phyloP scores from a whole-genome alignment of 768 basidiomycete genomes.

The Clitopilus hobsonii region DNA sequence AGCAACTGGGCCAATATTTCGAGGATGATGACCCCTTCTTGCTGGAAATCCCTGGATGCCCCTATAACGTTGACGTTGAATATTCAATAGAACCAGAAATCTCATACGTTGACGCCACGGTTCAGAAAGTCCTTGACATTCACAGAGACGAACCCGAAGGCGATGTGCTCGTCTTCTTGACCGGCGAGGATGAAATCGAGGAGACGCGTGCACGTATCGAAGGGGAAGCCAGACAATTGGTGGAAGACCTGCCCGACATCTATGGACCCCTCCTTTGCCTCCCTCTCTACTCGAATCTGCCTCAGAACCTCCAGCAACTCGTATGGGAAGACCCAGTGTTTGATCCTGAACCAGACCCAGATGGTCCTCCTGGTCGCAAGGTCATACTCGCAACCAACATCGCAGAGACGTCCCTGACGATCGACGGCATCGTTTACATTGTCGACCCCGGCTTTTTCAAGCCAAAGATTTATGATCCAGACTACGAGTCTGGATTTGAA shows the following conservation, averaged over 20 bases:
- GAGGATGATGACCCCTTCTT: conserved; percentile 40
- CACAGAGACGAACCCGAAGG: conserved; percentile 93
- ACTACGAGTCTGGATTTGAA: conserved; percentile 78
- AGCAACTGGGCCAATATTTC: conserved; percentile 97
- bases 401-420: conserved; percentile 95
- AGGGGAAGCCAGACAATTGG: conserved; percentile 79
- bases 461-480: conserved; percentile 97
- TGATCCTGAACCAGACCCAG: conserved; percentile 65
- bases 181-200: conserved; percentile 98
- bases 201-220: conserved; percentile 92
- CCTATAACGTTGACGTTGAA: conserved; percentile 94
- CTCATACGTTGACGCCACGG: conserved; percentile 96
- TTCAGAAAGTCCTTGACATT: conserved; percentile 94
- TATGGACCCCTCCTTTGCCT: conserved; percentile 70
- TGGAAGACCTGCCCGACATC: conserved; percentile 45
- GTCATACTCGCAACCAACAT: conserved; percentile 95
- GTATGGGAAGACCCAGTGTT: conserved; percentile 51
- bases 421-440: conserved; percentile 99
- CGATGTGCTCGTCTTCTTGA: conserved; percentile 91
- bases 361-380: conserved; percentile 85
- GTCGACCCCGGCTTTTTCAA: conserved; percentile 97
- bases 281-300: conserved; percentile 92
- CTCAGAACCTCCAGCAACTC: conserved; percentile 90
- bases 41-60: conserved; percentile 88
- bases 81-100: conserved; percentile 90